Base-by-base conservation (phyloP, 2,329 filamentous ascomycete genomes). In the Aspergillus felis region DNA sequence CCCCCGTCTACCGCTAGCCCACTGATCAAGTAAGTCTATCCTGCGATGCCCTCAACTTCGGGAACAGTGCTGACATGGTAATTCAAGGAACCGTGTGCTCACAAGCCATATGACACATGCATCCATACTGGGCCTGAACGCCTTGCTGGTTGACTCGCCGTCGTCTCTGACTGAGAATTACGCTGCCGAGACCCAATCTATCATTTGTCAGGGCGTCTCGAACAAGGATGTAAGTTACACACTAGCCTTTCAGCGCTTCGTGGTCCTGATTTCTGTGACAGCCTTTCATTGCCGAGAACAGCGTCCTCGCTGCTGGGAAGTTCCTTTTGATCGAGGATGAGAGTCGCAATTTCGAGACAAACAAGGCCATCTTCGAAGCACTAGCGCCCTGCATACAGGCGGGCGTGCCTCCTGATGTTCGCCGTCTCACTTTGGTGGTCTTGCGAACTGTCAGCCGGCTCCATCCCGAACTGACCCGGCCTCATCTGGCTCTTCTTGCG, bases 241-340 rank as follows among this genome's bases (percentile, higher is more conserved):
- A 20, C 25, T 27, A 61, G 65, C 22, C 22, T 27, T 10, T 50
- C 17, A 24, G 24, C 20, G 25, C 42, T 2, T 12, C 24, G 17
- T 24, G 27, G 58, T 56, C 41, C 61, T 69, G 64, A 73, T 29
- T 8, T 53, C 9, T 27, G 41, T 9, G 49, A 54, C 65, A 92
- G 86, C 82, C 87, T n/a, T 91, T 89, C 71, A 87, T 97, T 59
- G 86, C 90, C 51, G 91, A 96, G 70, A 96, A 97, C 71, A 88
- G 85, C 65, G 90, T 96, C 58, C 82, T 97, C 32, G 93, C 93
- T 41, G 88, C 92, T 22, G 94, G 93, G 65, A 97, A 97, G 74
- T 95, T 91, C 70, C 81, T 97, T 9, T 82, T 97, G 14, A 82
- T 84, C 2, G 82, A 87, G 42, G 73, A 72, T 41, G 71, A 77